These are phyloP conservation scores for Ligustrum vulgare DNA, from an alignment of 257 asterid species.

Conservation along the genomic window DNA sequence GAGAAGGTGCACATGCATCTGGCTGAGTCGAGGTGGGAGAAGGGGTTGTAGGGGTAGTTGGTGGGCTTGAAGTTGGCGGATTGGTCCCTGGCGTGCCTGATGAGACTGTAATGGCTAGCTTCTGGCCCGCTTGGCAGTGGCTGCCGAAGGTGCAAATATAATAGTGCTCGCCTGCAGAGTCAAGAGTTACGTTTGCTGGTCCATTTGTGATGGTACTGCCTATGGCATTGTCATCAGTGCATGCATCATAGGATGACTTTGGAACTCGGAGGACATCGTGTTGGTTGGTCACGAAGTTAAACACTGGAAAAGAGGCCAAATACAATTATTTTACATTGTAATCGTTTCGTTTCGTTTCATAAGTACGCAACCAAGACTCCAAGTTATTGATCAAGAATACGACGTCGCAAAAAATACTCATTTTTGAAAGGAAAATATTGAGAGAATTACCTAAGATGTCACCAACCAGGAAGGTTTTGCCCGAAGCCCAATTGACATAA, in stretches of 20 bases:
- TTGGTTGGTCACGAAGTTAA: conserved; percentile 34
- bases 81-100: conserved; percentile 31
- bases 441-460: conserved; percentile 33
- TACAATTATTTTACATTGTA: too few relatives aligned
- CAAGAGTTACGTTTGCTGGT: conserved; percentile 45
- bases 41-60: conserved; percentile 23
- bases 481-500: conserved; percentile 40
- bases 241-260: conserved; percentile 39
- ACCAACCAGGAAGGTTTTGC: conserved; percentile 37
- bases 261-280: conserved; percentile 48
- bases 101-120: conserved; percentile 38
- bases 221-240: conserved; percentile 35
- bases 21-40: conserved; percentile 28
- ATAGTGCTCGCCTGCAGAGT: conserved; percentile 39
- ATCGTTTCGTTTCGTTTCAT: too few relatives aligned
- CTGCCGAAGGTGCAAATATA: conserved; percentile 47
- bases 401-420: too few relatives aligned
- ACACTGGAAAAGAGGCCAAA: conserved; percentile 19
- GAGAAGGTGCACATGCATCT: conserved; percentile 32
- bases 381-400: too few relatives aligned
- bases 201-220: conserved; percentile 28
- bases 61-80: conserved; percentile 25
- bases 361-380: too few relatives aligned
- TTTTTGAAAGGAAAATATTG: background rate
- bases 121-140: conserved; percentile 49